A percentile compares a stretch with the other conserved stretches of the same genome.
These are phyloP conservation scores for Leptographium radiaticola DNA, from an alignment of 2,329 filamentous ascomycete genomes.

Conservation along the genomic window DNA sequence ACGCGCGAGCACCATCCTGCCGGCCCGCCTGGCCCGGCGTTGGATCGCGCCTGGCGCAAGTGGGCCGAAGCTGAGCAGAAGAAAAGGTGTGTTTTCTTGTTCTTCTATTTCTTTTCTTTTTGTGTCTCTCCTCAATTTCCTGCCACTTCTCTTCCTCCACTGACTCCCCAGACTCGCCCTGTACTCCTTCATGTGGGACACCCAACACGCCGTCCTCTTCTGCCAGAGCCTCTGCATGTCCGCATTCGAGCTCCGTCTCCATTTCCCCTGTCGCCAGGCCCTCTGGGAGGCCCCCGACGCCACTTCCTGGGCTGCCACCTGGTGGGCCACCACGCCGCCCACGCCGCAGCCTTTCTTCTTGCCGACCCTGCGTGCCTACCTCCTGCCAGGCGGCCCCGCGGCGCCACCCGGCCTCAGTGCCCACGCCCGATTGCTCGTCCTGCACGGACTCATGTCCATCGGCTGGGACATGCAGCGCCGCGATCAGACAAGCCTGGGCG, in stretches of 20 bases:
- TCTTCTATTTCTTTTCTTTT: not conserved
- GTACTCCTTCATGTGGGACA: slow-evolving; percentile 12
- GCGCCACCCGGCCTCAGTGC: not conserved
- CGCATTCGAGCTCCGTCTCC: slow-evolving; percentile 10
- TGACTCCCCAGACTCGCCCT: slow-evolving; percentile 5
- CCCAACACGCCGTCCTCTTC: slow-evolving; percentile 11
- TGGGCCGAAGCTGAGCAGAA: slow-evolving; percentile 9
- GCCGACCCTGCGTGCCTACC: not conserved
- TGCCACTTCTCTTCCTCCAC: not conserved
- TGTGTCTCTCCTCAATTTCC: not conserved
- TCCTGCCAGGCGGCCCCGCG: not conserved
- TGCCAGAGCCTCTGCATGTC: slow-evolving; percentile 13
- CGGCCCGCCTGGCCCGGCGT: not conserved
- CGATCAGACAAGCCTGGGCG: slow-evolving; percentile 10
- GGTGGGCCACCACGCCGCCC: not conserved
- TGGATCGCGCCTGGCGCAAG: slow-evolving; percentile 2
- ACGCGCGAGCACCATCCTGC: not conserved
- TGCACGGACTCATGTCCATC: slow-evolving; percentile 11
- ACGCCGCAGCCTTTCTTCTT: not conserved
- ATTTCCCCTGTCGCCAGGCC: slow-evolving; percentile 8
- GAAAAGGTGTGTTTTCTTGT: slow-evolving; percentile 1
- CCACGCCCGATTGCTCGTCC: slow-evolving; percentile 5
- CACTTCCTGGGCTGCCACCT: not conserved
- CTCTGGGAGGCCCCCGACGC: slow-evolving; percentile 8
- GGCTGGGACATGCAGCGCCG: slow-evolving; percentile 12